phyloP scores from a whole-genome alignment of 192 early-diverging fungal genomes.

The Kickxella alabastrina region DNA sequence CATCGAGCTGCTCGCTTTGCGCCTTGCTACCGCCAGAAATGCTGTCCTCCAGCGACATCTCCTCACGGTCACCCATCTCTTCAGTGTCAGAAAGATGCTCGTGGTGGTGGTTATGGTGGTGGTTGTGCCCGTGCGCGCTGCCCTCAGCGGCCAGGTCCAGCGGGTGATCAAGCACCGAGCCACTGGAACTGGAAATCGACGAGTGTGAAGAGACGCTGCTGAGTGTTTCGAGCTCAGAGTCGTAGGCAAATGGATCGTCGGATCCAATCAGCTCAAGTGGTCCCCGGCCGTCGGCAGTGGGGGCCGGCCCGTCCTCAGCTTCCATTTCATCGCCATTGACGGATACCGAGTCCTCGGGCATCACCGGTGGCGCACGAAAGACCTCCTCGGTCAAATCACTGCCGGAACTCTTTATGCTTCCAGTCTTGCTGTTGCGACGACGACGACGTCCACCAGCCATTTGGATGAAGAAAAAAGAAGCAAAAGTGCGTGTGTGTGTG shows the following conservation, averaged over 20 bases:
- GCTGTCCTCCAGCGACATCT: slow-evolving; percentile 2
- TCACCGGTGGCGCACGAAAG: neutral
- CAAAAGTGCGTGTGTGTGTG: neutral
- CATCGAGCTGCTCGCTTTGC: neutral
- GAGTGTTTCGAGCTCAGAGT: slow-evolving; percentile 50
- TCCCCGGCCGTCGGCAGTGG: neutral
- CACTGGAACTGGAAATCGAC: slow-evolving; percentile 36
- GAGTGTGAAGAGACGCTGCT: slow-evolving; percentile 50
- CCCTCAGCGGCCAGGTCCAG: slow-evolving; percentile 1
- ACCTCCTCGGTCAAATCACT: slow-evolving; percentile 3
- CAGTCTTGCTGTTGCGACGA: slow-evolving; percentile 10
- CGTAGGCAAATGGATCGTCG: slow-evolving; percentile 50
- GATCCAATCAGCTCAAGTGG: slow-evolving; percentile 9
- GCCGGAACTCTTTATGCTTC: slow-evolving; percentile 7
- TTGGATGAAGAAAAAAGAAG: neutral
- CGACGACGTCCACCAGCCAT: slow-evolving; percentile 28
- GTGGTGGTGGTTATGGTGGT: neutral
- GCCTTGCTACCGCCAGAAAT: neutral
- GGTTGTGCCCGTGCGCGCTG: slow-evolving; percentile 1
- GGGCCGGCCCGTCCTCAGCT: neutral
- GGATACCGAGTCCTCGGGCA: slow-evolving; percentile 7
- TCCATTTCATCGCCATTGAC: neutral
- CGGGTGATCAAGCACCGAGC: slow-evolving; percentile 23
- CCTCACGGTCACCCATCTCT: neutral
- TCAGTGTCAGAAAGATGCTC: slow-evolving; percentile 1